phyloP scores from a whole-genome alignment of 345 rosid genomes.

The Excoecaria cochinchinensis region DNA sequence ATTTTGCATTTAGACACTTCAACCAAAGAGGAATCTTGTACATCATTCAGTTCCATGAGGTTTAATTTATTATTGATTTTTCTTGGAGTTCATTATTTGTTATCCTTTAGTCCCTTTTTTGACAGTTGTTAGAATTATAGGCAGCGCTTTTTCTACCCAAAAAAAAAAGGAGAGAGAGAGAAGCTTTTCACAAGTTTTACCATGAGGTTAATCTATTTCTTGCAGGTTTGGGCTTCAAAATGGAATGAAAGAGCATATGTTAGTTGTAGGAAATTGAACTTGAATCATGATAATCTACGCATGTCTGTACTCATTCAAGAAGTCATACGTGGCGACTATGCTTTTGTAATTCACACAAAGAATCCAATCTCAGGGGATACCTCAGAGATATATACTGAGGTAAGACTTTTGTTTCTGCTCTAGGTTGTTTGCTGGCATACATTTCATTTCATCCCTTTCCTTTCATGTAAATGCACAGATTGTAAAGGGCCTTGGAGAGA shows the following conservation, averaged over 20 bases:
- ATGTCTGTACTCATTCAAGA: slow-evolving; percentile 49
- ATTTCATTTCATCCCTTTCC: not conserved
- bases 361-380: slow-evolving; percentile 42
- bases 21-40: not conserved
- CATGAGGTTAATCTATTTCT: not conserved
- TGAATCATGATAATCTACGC: slow-evolving; percentile 33
- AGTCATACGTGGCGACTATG: slow-evolving; percentile 40
- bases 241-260: slow-evolving; percentile 48
- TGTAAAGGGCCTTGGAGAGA: slow-evolving; percentile 52
- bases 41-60: not conserved
- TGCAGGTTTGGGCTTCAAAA: slow-evolving; percentile 51
- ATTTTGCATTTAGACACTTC: not conserved
- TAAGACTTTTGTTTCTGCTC: slow-evolving; percentile 10
- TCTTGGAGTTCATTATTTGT: no score
- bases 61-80: not conserved
- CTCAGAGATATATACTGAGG: slow-evolving; percentile 45
- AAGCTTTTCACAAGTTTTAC: not conserved
- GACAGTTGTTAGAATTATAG: not conserved
- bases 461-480: slow-evolving; percentile 27
- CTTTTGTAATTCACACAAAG: slow-evolving; percentile 47
- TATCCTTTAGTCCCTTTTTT: not conserved
- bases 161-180: not conserved
- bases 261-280: slow-evolving; percentile 38
- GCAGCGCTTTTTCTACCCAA: not conserved
- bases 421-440: not conserved